Conservation (phyloP, 176 grass and related monocot genomes). For the Saccharum officinarum region DNA sequence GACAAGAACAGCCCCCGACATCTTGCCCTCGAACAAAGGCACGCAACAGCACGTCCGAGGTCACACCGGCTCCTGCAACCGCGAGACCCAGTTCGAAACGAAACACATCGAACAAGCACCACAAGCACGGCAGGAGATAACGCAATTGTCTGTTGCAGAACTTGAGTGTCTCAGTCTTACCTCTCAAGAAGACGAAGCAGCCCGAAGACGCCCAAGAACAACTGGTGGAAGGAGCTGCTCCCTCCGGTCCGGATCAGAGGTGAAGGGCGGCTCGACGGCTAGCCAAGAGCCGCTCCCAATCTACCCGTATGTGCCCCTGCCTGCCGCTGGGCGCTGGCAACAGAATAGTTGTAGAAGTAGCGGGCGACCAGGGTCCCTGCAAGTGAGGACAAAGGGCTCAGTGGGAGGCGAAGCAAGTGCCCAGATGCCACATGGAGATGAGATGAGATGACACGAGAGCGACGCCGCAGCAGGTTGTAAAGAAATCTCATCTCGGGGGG, state of each 20-base stretch:
- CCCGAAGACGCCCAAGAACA: neutral
- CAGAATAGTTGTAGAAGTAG: neutral
- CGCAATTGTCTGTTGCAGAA: slow-evolving; percentile 14
- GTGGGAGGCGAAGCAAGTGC: slow-evolving; percentile 33
- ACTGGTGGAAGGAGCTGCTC: neutral
- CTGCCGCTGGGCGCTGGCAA: neutral
- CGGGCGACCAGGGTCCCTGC: slow-evolving; percentile 10
- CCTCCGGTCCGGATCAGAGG: slow-evolving; percentile 31
- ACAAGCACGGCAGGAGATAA: neutral
- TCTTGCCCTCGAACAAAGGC: slow-evolving; percentile 6
- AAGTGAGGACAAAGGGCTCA: slow-evolving; percentile 39
- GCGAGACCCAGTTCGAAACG: neutral
- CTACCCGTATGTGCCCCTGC: neutral
- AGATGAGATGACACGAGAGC: neutral
- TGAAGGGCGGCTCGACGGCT: slow-evolving; percentile 13
- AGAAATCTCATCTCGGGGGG: too few relatives aligned
- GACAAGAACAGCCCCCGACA: slow-evolving; percentile 63
- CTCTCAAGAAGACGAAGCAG: neutral
- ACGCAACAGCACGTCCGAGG: neutral
- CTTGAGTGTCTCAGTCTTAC: neutral
- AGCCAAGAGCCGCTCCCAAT: slow-evolving; percentile 2
- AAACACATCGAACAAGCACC: neutral
- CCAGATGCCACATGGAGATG: slow-evolving; percentile 25
- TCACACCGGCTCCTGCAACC: slow-evolving; percentile 9
- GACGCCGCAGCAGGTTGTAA: neutral